Percentiles rank a stretch among this genome's conserved stretches.
phyloP scores from a whole-genome alignment of 805 yeast species.

The Barnettozyma botsteinii region DNA sequence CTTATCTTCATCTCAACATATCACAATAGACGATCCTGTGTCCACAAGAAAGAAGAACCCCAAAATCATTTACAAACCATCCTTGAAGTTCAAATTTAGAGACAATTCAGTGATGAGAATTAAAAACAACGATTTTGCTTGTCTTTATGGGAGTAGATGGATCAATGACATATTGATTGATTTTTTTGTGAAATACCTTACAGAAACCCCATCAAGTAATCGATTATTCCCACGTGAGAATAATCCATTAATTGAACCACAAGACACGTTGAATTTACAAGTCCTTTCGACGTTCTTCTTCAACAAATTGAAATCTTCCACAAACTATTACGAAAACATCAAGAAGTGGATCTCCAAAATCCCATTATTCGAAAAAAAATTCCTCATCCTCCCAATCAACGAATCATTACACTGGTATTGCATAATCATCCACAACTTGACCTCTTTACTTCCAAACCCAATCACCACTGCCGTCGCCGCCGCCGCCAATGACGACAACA shows the following conservation, averaged over 20 bases:
- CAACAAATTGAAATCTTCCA: constrained; percentile 47
- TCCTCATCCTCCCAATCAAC: constrained; percentile 75
- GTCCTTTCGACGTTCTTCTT: constrained; percentile 83
- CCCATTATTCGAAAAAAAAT: constrained; percentile 52
- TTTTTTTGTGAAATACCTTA: constrained; percentile 64
- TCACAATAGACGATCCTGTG: neutral
- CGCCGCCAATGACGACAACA: neutral
- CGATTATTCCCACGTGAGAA: constrained; percentile 1
- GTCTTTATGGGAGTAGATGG: constrained; percentile 79
- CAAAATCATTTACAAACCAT: constrained; percentile 29
- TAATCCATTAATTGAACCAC: neutral
- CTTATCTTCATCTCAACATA: neutral
- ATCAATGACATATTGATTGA: constrained; percentile 85
- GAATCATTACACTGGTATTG: constrained; percentile 85
- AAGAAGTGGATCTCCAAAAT: constrained; percentile 74
- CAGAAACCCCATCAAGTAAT: constrained; percentile 29
- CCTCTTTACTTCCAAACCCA: constrained; percentile 14
- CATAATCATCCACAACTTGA: constrained; percentile 60
- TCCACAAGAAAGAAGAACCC: constrained; percentile 7
- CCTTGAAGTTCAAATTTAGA: constrained; percentile 44
- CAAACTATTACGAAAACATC: constrained; percentile 52
- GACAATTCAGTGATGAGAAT: constrained; percentile 53
- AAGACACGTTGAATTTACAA: constrained; percentile 21
- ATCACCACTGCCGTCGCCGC: no score
- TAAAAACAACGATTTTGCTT: constrained; percentile 65